Percentiles rank a stretch among this genome's conserved stretches.
These are phyloP conservation scores for Eutrema salsugineum DNA, from an alignment of 441 rosid species.

Conservation along the genomic window DNA sequence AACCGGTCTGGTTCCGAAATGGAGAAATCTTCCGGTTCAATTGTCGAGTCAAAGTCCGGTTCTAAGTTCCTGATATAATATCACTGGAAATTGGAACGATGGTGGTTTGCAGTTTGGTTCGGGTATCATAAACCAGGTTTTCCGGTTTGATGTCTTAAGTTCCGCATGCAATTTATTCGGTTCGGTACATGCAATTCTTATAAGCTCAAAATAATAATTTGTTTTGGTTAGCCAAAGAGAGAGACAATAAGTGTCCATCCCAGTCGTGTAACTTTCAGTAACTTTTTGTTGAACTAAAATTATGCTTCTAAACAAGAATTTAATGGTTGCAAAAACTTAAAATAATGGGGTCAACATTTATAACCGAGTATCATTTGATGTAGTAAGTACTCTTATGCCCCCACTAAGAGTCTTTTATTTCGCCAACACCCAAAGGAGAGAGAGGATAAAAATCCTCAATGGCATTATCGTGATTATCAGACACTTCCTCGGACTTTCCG, in stretches of 20 bases:
- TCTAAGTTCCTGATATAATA: not conserved
- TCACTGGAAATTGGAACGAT: too few relatives aligned
- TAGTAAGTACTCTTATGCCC: not conserved
- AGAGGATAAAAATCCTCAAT: not conserved
- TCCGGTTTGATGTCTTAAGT: too few relatives aligned
- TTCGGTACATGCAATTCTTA: too few relatives aligned
- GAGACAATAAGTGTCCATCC: too few relatives aligned
- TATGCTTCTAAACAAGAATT: not conserved
- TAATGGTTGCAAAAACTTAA: not conserved
- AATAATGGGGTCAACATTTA: not conserved
- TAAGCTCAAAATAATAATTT: too few relatives aligned
- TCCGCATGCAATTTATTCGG: too few relatives aligned
- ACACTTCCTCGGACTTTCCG: slow-evolving; percentile 14
- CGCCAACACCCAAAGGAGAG: slow-evolving; percentile 5
- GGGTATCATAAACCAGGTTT: too few relatives aligned
- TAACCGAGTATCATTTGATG: not conserved
- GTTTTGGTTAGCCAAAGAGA: too few relatives aligned
- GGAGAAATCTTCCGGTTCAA: slow-evolving; percentile 32
- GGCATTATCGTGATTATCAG: slow-evolving; percentile 23
- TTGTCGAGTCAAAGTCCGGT: slow-evolving; percentile 8
- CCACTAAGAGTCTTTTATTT: not conserved
- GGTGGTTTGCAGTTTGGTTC: too few relatives aligned
- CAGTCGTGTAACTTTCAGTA: not conserved
- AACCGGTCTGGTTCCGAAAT: slow-evolving; percentile 34
- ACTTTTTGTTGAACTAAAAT: not conserved